Base-by-base conservation (phyloP, 177 flowering plant species). In the Vitis hybrid region DNA sequence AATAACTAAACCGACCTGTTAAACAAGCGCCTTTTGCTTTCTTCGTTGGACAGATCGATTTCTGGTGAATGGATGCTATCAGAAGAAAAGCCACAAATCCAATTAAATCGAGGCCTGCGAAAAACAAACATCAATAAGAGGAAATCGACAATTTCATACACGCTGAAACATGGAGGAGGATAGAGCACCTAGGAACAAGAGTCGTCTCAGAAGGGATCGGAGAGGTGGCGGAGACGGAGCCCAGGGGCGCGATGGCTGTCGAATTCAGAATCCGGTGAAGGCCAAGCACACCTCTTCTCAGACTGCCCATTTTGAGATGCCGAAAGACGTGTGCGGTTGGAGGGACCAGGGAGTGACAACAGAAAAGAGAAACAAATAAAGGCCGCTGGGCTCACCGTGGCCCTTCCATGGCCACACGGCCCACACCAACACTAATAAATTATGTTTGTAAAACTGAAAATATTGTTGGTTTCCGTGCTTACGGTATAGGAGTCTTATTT, bases 31-130 rank as follows among this genome's bases (percentile, higher is more conserved):
- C 93, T 80, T 69, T 83, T 93, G 84, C 81, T 89, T 69, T 93
- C 98, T 66, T 87, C 91, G 32, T 70, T 80, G 5, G 97, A 93
- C 57, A 93, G 73, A 80, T 91, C 94, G 21, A 89, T 75, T 56
- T 80, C 80, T 1, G 66, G 18, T 11, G 83, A 70, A 14, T 66
- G 76, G 15, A 17, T 2, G 34, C 51, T 14, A 11, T 23, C 60
- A 34, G 83, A 78, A 45, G 68, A 81, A 70, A 75, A 84, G 4
- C 77, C 71, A 18, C 73, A 68, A 75, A 80, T 18, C 39, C 74
- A 74, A 61, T 79, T 75, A 45, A 71, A 21, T 55, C 60, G 73
- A 32, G 80, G 71, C 77, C 82, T 82, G 54, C 30, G 30, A 26
- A 62, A 32, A 14, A 19, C 14, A 67, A 62, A 55, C 11, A 52